Evolutionary conservation across 345 rosid species (phyloP).

Genomic region (Rhodamnia rubescens): DNA sequence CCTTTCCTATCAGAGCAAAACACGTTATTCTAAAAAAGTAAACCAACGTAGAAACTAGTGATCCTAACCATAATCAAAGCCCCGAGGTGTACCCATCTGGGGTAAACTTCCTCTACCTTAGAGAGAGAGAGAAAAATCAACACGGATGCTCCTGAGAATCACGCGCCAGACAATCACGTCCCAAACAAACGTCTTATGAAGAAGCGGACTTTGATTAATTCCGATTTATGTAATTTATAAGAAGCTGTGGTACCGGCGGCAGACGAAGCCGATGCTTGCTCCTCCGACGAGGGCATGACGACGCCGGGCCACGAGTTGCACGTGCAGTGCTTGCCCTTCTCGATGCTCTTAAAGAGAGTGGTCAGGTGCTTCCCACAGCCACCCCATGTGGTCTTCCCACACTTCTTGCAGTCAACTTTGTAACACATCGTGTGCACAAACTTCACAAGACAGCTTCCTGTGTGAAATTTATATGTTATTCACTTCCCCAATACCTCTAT

Average conservation of each 20-base stretch:
- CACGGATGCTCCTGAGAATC: background rate
- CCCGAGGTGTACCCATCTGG: background rate
- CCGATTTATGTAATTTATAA: background rate
- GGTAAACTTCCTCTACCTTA: background rate
- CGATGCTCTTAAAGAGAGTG: constrained; percentile 27
- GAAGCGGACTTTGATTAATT: background rate
- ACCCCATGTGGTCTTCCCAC: constrained; percentile 30
- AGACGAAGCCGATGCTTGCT: background rate
- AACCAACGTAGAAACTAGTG: background rate
- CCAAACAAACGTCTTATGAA: background rate
- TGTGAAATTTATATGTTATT: background rate
- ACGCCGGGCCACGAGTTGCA: constrained; percentile 54
- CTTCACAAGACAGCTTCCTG: background rate
- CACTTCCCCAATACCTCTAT: background rate
- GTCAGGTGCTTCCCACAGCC: constrained; percentile 45
- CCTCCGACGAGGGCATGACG: background rate
- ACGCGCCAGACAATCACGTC: background rate
- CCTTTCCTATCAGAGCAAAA: background rate
- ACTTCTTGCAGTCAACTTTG: constrained; percentile 33
- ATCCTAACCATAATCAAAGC: background rate
- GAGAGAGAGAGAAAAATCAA: background rate
- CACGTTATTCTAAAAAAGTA: background rate
- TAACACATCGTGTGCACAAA: constrained; percentile 22
- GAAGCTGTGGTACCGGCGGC: constrained; percentile 2
- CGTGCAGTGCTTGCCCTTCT: constrained; percentile 38